A percentile compares a stretch with the other conserved stretches of the same genome.
These are phyloP conservation scores for Diaporthe capsici DNA, from an alignment of 2,329 filamentous ascomycete genomes.

Conservation along the genomic window DNA sequence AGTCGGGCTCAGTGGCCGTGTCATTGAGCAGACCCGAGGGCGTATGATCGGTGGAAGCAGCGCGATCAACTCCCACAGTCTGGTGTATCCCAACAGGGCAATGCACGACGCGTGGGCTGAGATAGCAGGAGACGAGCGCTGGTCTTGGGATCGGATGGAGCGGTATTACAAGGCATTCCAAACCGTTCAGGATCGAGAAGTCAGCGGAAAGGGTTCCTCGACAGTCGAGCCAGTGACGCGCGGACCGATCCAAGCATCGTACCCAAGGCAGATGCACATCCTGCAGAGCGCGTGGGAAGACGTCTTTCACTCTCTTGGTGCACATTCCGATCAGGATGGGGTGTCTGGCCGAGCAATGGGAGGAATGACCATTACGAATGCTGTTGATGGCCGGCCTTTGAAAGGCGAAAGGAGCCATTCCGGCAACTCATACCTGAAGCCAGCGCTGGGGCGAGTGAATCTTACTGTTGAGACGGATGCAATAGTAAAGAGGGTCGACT, in stretches of 20 bases:
- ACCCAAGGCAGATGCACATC: background rate
- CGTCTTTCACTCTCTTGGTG: background rate
- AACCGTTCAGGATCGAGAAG: background rate
- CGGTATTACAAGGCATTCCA: background rate
- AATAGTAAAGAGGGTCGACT: background rate
- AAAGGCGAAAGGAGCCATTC: conserved; percentile 11
- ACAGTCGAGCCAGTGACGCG: background rate
- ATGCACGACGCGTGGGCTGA: conserved; percentile 14
- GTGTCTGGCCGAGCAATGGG: conserved; percentile 7
- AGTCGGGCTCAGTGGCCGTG: background rate
- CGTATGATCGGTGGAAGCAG: conserved; percentile 17
- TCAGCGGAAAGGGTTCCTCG: background rate
- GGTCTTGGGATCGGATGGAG: conserved; percentile 10
- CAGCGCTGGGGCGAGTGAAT: background rate
- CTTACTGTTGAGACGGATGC: conserved; percentile 7
- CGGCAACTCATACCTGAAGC: conserved; percentile 6
- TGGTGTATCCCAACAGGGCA: conserved; percentile 8
- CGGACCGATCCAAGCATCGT: conserved; percentile 15
- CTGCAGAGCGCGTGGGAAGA: conserved; percentile 17
- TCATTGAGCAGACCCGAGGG: conserved; percentile 4
- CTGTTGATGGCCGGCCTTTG: conserved; percentile 5
- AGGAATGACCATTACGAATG: conserved; percentile 2
- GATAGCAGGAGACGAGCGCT: conserved; percentile 3
- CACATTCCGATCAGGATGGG: background rate
- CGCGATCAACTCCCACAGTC: conserved; percentile 18